A percentile compares a stretch with the other conserved stretches of the same genome.
phyloP scores from a whole-genome alignment of 805 yeast genomes.

The Starmerella riodocensis region DNA sequence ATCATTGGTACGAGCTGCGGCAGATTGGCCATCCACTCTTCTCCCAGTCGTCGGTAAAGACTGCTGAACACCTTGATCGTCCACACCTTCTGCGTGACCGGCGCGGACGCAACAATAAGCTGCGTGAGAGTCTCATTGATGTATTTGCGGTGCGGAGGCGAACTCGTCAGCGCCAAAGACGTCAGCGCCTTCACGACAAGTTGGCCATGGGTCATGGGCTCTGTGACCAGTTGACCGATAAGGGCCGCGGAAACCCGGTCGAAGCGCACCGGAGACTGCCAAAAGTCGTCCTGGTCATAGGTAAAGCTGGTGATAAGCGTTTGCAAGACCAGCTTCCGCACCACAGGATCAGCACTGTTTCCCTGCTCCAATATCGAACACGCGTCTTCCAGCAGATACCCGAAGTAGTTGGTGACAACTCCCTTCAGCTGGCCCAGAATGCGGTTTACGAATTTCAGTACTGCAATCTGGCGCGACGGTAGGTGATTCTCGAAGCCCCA shows the following conservation, averaged over 20 bases:
- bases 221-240: conserved; percentile 44
- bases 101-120: conserved; percentile 49
- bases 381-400: conserved; percentile 71
- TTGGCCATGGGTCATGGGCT: conserved; percentile 64
- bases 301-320: conserved; percentile 72
- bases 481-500: conserved; percentile 66
- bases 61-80: conserved; percentile 65
- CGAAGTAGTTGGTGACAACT: conserved; percentile 76
- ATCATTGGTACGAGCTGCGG: conserved; percentile 93
- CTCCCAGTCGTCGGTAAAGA: conserved; percentile 83
- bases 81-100: conserved; percentile 59
- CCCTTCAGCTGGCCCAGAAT: conserved; percentile 74
- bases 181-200: conserved; percentile 69
- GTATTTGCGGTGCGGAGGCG: conserved; percentile 52
- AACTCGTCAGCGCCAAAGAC: conserved; percentile 54
- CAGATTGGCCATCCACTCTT: conserved; percentile 77
- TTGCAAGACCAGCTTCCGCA: conserved; percentile 56
- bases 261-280: conserved; percentile 81
- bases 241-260: conserved; percentile 53
- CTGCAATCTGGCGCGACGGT: conserved; percentile 50
- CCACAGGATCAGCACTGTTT: conserved; percentile 27
- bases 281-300: conserved; percentile 84
- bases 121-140: conserved; percentile 51
- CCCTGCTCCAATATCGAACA: conserved; percentile 21
- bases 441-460: conserved; percentile 74